Percentiles rank a stretch among this genome's conserved stretches.
Conservation (phyloP, 2,329 filamentous ascomycete species). For the Penicillium sp. region DNA sequence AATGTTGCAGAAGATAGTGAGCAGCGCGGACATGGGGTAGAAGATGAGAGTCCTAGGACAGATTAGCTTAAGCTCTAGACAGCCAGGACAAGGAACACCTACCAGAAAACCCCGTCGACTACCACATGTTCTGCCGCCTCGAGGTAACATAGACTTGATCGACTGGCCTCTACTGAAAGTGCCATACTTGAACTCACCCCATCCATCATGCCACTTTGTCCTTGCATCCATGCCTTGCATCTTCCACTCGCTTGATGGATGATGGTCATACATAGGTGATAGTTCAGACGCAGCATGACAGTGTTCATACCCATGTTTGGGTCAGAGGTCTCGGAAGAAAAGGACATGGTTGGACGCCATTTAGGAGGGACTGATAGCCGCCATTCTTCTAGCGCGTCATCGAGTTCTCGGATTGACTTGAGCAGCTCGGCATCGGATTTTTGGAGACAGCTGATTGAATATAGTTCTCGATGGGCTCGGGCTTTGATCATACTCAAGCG, state of each 20-base stretch:
- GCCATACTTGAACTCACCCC: constrained; percentile 55
- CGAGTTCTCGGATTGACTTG: constrained; percentile 56
- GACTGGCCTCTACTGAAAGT: constrained; percentile 56
- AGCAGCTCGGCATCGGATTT: constrained; percentile 58
- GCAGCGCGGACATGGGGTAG: constrained; percentile 57
- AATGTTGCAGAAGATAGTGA: constrained; percentile 58
- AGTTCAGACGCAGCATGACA: constrained; percentile 55
- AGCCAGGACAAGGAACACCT: constrained; percentile 18
- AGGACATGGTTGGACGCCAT: constrained; percentile 52
- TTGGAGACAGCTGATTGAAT: constrained; percentile 49
- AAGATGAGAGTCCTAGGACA: constrained; percentile 53
- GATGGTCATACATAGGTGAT: constrained; percentile 55
- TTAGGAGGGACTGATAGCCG: constrained; percentile 49
- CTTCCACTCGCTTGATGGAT: constrained; percentile 58
- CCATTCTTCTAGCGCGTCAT: constrained; percentile 59
- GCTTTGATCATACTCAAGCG: constrained; percentile 55
- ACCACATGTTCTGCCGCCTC: constrained; percentile 46
- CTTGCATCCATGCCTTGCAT: constrained; percentile 47
- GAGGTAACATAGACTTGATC: constrained; percentile 55
- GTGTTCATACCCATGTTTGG: constrained; percentile 48
- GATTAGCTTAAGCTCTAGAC: neutral
- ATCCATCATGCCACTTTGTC: constrained; percentile 40
- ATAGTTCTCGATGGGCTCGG: constrained; percentile 50
- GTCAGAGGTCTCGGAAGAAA: constrained; percentile 36
- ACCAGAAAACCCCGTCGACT: constrained; percentile 54